A percentile compares a stretch with the other conserved stretches of the same genome.
These are phyloP conservation scores for Lagenidium sp. DNA, from an alignment of 352 stramenopile genomes.

Conservation along the genomic window DNA sequence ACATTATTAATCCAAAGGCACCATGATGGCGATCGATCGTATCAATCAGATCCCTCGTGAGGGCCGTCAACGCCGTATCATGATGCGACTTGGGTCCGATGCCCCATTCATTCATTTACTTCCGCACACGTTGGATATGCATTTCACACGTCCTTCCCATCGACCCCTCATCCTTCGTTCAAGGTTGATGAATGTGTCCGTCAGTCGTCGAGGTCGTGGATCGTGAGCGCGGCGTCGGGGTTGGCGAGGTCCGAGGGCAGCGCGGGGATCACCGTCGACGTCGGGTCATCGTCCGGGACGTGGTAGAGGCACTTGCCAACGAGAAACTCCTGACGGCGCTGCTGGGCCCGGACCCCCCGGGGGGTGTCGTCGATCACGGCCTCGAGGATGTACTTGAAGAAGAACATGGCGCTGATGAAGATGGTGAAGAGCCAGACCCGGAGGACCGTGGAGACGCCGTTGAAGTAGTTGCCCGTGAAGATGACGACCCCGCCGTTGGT, in stretches of 20 bases:
- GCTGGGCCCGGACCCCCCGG: conserved; percentile 61
- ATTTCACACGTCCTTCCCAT: not conserved
- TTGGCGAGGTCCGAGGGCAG: conserved; percentile 17
- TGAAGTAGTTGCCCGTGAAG: conserved; percentile 86
- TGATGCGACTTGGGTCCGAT: no score
- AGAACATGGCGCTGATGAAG: conserved; percentile 74
- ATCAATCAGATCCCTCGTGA: no score
- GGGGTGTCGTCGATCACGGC: conserved; percentile 68
- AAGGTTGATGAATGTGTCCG: no score
- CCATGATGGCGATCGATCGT: no score
- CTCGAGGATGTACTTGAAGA: conserved; percentile 77
- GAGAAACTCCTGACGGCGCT: conserved; percentile 74
- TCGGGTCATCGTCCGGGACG: conserved; percentile 71
- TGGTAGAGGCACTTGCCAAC: conserved; percentile 83
- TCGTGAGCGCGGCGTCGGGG: conserved; percentile 34
- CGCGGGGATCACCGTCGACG: conserved; percentile 3
- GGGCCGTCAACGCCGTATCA: no score
- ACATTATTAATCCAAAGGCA: no score
- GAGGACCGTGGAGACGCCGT: conserved; percentile 30
- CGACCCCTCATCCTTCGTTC: not conserved
- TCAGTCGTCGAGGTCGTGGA: conserved; percentile 45
- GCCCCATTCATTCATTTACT: no score
- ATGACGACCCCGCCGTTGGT: conserved; percentile 92
- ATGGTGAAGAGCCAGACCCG: conserved; percentile 76
- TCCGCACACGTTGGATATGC: no score